Percentiles rank a stretch among this genome's conserved stretches.
These are phyloP conservation scores for Aureobasidium sp. DNA, from an alignment of 2,329 filamentous ascomycete genomes.

Conservation along the genomic window DNA sequence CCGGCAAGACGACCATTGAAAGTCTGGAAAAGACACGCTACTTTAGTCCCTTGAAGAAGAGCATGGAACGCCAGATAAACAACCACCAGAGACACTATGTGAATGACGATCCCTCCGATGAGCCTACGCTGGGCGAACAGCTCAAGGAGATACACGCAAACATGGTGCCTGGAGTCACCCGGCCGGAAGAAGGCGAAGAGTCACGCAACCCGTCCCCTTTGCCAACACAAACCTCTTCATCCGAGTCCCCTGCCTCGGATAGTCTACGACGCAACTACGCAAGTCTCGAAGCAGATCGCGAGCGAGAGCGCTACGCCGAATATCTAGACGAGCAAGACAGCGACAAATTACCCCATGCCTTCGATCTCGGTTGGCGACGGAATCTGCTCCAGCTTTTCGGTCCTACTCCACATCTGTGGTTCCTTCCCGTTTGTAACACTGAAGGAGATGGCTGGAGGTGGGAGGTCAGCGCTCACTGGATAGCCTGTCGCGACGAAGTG, in stretches of 20 bases:
- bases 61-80: slow-evolving; percentile 70
- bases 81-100: slow-evolving; percentile 27
- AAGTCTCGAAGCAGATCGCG: slow-evolving; percentile 68
- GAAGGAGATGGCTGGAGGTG: slow-evolving; percentile 95
- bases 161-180: slow-evolving; percentile 79
- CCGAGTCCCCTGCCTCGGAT: slow-evolving; percentile 49
- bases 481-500: slow-evolving; percentile 68
- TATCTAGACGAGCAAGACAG: slow-evolving; percentile 94
- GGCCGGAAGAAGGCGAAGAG: slow-evolving; percentile 83
- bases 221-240: slow-evolving; percentile 33
- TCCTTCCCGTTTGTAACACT: slow-evolving; percentile 83
- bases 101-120: slow-evolving; percentile 22
- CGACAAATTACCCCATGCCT: slow-evolving; percentile 90
- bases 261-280: slow-evolving; percentile 51
- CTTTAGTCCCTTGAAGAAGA: slow-evolving; percentile 79
- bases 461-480: slow-evolving; percentile 86
- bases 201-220: slow-evolving; percentile 28
- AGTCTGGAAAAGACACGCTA: slow-evolving; percentile 97
- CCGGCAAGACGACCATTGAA: slow-evolving; percentile 94
- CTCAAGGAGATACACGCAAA: slow-evolving; percentile 86
- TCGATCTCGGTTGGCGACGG: slow-evolving; percentile 85
- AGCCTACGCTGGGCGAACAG: slow-evolving; percentile 66
- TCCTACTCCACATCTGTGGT: slow-evolving; percentile 76
- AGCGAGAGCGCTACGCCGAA: slow-evolving; percentile 74
- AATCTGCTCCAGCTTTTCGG: slow-evolving; percentile 91